Evolutionary conservation across 2,329 filamentous ascomycete genomes (phyloP).

Genomic region (Hortaea werneckii): DNA sequence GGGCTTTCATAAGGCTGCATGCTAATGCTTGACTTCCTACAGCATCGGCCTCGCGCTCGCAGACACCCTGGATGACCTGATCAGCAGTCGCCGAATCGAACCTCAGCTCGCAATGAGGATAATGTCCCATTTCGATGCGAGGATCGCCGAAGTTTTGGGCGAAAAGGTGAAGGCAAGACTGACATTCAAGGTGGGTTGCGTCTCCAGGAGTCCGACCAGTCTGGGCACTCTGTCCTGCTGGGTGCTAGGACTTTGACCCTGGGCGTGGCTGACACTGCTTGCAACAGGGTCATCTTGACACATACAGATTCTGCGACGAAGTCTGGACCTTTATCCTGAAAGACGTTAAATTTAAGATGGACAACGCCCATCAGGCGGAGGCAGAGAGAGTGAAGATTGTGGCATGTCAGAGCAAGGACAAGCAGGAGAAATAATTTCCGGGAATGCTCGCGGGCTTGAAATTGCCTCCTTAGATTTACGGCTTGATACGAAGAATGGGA

Average conservation of each 20-base stretch:
- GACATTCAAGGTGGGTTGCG: slow-evolving; percentile 72
- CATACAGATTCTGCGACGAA: slow-evolving; percentile 98
- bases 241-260: not conserved
- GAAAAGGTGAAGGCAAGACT: slow-evolving; percentile 86
- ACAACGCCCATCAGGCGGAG: slow-evolving; percentile 54
- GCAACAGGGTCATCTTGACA: slow-evolving; percentile 80
- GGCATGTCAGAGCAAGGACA: slow-evolving; percentile 80
- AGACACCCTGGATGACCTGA: slow-evolving; percentile 93
- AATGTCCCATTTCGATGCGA: slow-evolving; percentile 86
- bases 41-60: slow-evolving; percentile 91
- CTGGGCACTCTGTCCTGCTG: not conserved
- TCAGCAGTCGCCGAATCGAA: slow-evolving; percentile 89
- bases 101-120: slow-evolving; percentile 99
- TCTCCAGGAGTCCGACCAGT: too few species aligned
- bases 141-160: slow-evolving; percentile 80
- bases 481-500: too few species aligned
- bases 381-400: slow-evolving; percentile 98
- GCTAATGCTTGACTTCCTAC: slow-evolving; percentile 5
- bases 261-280: too few species aligned
- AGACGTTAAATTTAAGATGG: slow-evolving; percentile 97
- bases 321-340: slow-evolving; percentile 99
- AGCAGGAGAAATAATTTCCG: slow-evolving; percentile 17
- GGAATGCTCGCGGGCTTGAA: slow-evolving; percentile 16
- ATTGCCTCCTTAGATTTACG: too few species aligned
- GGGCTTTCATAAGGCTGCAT: slow-evolving; percentile 6